Percentiles rank a stretch among this genome's conserved stretches.
These are phyloP conservation scores for Prorocentrum cordatum DNA, from an alignment of 169 alveolate genomes.

Conservation along the genomic window DNA sequence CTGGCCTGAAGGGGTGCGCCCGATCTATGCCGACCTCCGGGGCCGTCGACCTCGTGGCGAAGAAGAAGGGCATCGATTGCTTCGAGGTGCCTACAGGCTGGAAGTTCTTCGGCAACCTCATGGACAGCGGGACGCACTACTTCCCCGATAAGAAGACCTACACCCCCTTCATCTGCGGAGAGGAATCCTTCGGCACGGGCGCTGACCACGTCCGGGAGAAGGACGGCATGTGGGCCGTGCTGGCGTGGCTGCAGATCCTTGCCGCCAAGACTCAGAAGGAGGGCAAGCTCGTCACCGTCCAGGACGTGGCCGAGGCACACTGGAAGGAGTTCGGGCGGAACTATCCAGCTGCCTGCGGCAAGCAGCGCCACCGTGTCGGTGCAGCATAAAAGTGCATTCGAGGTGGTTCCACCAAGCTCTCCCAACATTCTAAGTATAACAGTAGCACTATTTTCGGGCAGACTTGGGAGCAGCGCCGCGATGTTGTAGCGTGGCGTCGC, in stretches of 20 bases:
- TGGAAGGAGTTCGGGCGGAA: conserved; percentile 83
- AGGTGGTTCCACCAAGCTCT: no score
- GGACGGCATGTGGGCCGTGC: conserved; percentile 95
- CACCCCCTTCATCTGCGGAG: conserved; percentile 67
- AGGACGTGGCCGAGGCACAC: conserved; percentile 73
- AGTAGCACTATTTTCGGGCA: no score
- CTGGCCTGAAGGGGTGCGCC: conserved; percentile 82
- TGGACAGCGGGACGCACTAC: conserved; percentile 85
- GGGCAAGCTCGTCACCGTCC: conserved; percentile 77
- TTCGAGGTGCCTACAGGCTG: conserved; percentile 96
- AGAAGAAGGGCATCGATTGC: conserved; percentile 57
- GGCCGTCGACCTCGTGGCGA: conserved; percentile 83
- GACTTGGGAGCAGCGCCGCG: no score
- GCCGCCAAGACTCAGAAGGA: conserved; percentile 6
- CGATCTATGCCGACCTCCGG: conserved; percentile 94
- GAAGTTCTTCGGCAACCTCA: conserved; percentile 94
- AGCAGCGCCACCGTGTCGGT: no score
- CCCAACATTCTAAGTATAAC: no score
- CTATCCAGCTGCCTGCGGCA: no score
- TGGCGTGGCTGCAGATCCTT: conserved; percentile 88
- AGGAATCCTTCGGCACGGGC: conserved; percentile 94
- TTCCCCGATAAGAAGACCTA: conserved; percentile 56
- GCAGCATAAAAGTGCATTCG: no score
- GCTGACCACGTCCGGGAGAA: conserved; percentile 88
- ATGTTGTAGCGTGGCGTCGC: no score